Base-by-base conservation (phyloP, 2,329 filamentous ascomycete species). In the Penicillium sp. region DNA sequence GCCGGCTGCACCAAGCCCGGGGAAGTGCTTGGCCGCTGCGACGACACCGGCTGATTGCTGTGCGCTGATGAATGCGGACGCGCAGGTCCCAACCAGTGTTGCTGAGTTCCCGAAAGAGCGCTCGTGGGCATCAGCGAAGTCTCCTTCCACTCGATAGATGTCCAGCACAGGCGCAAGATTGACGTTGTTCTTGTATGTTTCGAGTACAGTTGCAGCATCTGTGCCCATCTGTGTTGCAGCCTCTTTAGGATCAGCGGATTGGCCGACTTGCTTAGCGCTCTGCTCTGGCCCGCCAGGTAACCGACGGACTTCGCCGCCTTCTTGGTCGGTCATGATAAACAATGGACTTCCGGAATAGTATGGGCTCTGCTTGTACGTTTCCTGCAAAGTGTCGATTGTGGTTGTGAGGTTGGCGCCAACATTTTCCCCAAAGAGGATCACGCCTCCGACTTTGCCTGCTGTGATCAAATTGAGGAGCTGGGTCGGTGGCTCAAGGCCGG, bases 311-410 rank as follows among this genome's bases (percentile, higher is more conserved):
- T 66, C 9, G 9, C 67, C 68, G 7, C 69, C 69, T 49, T 71
- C 69, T 42, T 71, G 69, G 51, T 71, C 68, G 3, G 66, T 70
- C 63, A 69, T 63, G 46, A 70, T 67, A 4, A 68, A 50, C 1
- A 71, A 56, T 1, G 69, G 67, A 11, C 51, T 51, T 7, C 65
- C 67, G 6, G 47, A 16, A 38, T 68, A 63, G 5, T 53, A 56
- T 0, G 55, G 47, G 27, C 61, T 63, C 8, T 61, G 39, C 7
- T 55, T 55, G 26, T 67, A 70, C 6, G 62, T 49, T 18, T 53
- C 41, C 48, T 71, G 68, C 36, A 68, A 59, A 26, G 49, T 46
- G 11, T 53, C 29, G 26, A 70, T 61, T 7, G 51, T 47, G 9
- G 51, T 47, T 23, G 60, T 44, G n/a, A 69, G 54, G 35, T 68